Base-by-base conservation (phyloP, 176 grass and related monocot genomes). In the Stipa capillata region DNA sequence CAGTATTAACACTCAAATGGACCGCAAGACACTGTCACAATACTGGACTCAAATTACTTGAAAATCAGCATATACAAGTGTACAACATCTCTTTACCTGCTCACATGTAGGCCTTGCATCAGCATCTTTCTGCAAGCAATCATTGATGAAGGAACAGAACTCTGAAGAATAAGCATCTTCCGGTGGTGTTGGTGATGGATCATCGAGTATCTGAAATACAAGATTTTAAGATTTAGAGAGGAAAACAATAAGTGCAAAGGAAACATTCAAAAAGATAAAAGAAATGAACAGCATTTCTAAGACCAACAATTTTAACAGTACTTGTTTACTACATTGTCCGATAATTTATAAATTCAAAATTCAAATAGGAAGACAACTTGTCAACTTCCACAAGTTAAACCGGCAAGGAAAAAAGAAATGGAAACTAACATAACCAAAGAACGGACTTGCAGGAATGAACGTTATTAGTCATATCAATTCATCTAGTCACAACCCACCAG, bases 121-220 rank as follows among this genome's bases (percentile, higher is more conserved):
- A 61, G 90, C 78, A 79, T 98, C 90, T 85, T 98, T 98, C 60
- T 90, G 69, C 83, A 98, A 90, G 83, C 95, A 98, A 72, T 76
- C 87, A 87, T 93, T 91, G 74, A 98, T 48, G 71, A 98, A 94
- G 72, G 92, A 94, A 82, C 90, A 91, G 65, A 98, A 98, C 50
- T 98, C 95, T 33, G 80, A 69, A 73, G 92, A 87, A 85, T 80
- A 94, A 47, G 53, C 65, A 80, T 89, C 92, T 87, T 79, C 78
- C 75, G 83, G 78, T 76, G 88, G 95, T 47, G 80, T 83, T 77
- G 95, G 90, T 72, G 95, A 94, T 85, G 89, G 79, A 89, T 98
- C 95, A 78, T 98, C 93, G 35, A 98, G 77, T 58, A 93, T 89
- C 95, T 98, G 69, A 71, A 78, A 85, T 66, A 57, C 17, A 79